A percentile compares a stretch with the other conserved stretches of the same genome.
These are phyloP conservation scores for Solanum hybrid DNA, from an alignment of 305 asterid genomes.

Conservation along the genomic window DNA sequence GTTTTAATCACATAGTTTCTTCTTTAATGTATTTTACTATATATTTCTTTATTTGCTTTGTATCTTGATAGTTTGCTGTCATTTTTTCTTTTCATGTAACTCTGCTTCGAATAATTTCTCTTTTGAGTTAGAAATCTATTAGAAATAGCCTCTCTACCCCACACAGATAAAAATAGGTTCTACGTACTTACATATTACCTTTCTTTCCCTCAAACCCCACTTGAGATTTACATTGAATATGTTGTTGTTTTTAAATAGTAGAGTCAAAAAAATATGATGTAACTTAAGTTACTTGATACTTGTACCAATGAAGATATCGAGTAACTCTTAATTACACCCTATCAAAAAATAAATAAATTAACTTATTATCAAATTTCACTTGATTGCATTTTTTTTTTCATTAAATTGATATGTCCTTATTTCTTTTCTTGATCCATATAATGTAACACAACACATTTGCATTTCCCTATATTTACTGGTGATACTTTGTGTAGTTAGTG, in stretches of 20 bases:
- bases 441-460: neutral
- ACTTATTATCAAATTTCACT: neutral
- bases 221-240: neutral
- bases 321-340: neutral
- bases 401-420: neutral
- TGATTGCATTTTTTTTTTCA: neutral
- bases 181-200: neutral
- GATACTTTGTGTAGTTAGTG: neutral
- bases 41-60: neutral
- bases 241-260: neutral
- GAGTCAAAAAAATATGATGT: neutral
- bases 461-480: neutral
- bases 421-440: neutral
- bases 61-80: neutral
- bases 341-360: neutral
- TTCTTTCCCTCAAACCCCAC: neutral
- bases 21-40: neutral
- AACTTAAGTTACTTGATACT: neutral
- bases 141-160: rapidly evolving
- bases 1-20: neutral
- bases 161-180: neutral
- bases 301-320: neutral
- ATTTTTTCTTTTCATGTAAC: neutral
- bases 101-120: neutral
- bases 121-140: neutral